These are phyloP conservation scores for Aspergillus ochraceus DNA, from an alignment of 2,329 filamentous ascomycete genomes.

Conservation along the genomic window DNA sequence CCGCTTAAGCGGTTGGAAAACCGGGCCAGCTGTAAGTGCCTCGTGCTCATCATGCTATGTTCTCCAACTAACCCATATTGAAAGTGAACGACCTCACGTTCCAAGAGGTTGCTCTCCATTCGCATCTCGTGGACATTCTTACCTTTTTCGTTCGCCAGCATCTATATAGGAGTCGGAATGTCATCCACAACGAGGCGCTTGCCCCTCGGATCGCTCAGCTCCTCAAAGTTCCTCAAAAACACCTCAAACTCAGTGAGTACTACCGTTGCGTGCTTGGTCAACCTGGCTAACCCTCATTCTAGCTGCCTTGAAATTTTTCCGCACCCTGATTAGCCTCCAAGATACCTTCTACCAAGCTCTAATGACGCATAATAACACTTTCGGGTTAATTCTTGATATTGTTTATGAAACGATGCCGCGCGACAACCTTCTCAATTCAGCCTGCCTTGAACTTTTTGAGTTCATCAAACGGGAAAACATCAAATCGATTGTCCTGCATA, in stretches of 20 bases:
- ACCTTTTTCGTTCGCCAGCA: slow-evolving; percentile 94
- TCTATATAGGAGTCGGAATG: slow-evolving; percentile 80
- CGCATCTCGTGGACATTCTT: slow-evolving; percentile 87
- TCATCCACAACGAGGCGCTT: slow-evolving; percentile 78
- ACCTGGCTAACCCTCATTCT: not conserved
- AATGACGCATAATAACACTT: slow-evolving; percentile 75
- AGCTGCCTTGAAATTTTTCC: slow-evolving; percentile 93
- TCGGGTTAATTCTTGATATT: slow-evolving; percentile 82
- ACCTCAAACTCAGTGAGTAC: slow-evolving; percentile 77
- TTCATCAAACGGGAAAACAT: slow-evolving; percentile 80
- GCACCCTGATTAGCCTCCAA: slow-evolving; percentile 77
- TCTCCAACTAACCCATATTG: slow-evolving; percentile 9
- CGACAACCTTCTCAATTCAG: slow-evolving; percentile 91
- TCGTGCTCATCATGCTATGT: not conserved
- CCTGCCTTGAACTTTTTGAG: slow-evolving; percentile 90
- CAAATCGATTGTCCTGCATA: slow-evolving; percentile 77
- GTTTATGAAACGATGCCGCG: slow-evolving; percentile 82
- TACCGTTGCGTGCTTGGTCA: not conserved
- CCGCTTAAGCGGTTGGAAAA: slow-evolving; percentile 79
- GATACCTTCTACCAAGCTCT: slow-evolving; percentile 91
- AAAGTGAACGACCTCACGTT: slow-evolving; percentile 70
- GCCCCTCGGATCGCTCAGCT: slow-evolving; percentile 79
- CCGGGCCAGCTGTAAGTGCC: slow-evolving; percentile 52
- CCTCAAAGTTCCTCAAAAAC: slow-evolving; percentile 81
- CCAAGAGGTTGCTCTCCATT: slow-evolving; percentile 85